Evolutionary conservation across 805 yeast genomes (phyloP).

Genomic region (Schwanniomyces yamadae): DNA sequence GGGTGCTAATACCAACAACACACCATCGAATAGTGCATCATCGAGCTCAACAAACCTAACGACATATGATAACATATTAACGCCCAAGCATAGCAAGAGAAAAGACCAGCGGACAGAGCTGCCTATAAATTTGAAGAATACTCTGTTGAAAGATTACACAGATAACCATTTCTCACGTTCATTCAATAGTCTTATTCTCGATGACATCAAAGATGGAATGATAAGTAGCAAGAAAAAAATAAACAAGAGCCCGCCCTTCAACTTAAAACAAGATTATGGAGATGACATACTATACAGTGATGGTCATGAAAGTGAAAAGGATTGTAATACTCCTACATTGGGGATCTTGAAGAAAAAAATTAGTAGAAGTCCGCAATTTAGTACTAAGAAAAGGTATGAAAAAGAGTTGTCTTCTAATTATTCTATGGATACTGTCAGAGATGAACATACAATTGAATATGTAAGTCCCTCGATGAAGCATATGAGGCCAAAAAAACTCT

Average conservation of each 20-base stretch:
- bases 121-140: constrained; percentile 1
- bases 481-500: not conserved
- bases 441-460: not conserved
- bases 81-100: constrained; percentile 1
- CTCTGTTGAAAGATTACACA: constrained; percentile 32
- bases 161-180: constrained; percentile 41
- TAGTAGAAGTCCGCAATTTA: constrained; percentile 1
- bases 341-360: constrained; percentile 4
- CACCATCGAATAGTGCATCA: constrained; percentile 8
- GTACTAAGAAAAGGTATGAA: not conserved
- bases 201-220: constrained; percentile 29
- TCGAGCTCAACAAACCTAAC: constrained; percentile 10
- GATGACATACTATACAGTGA: constrained; percentile 11
- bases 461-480: constrained; percentile 5
- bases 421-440: not conserved
- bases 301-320: constrained; percentile 5
- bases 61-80: constrained; percentile 4
- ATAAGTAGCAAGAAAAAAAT: constrained; percentile 16
- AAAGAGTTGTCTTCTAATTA: not conserved
- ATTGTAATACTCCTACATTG: constrained; percentile 2
- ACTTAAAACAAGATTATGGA: constrained; percentile 28
- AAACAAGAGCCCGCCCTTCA: constrained; percentile 44
- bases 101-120: not conserved
- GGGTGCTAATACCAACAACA: constrained; percentile 15
- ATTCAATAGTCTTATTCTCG: constrained; percentile 42